Base-by-base conservation (phyloP, 495 filamentous ascomycete species). In the Oidiodendron maius region DNA sequence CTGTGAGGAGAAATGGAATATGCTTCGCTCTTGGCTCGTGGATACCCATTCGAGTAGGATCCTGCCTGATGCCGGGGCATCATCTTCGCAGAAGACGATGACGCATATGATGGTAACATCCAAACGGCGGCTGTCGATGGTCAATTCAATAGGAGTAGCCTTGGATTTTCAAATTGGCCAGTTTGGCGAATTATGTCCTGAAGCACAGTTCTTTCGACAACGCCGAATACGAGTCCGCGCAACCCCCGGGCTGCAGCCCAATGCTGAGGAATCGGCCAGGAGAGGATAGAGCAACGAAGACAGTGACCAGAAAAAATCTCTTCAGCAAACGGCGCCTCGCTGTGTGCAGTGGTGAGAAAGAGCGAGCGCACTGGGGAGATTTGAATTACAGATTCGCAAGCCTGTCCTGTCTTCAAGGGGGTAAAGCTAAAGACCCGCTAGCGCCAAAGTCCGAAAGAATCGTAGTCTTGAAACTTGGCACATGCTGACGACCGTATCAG, bases 1-100 rank as follows among this genome's bases (percentile, higher is more conserved):
- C 86, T 84, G 62, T 95, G 88, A 55, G 90, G 87, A 53, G 89
- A 88, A 60, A 96, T 89, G 50, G 87, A 87, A 62, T 95, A 93
- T 38, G 82, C 85, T 23, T 52, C 64, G 51, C 61, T 66, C 41
- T 74, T 70, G 32, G 70, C 71, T 41, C 71, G 71, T 44, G 78
- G 72, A 65, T 84, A 85, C 62, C 87, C 89, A 71, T 91, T 95
- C 23, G 79, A 76, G 65, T 83, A 84, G 67, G 84, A 82, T 72
- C 79, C 60, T 25, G 66, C 68, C 64, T 80, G 71, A 64, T 81
- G 76, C 55, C 77, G 64, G 32, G 76, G 69, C 61, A 72, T 66
- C 75, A 73, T 74, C 68, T 76, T 82, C 61, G 44, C 23, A n/a
- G 42, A 35, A 37, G 40, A 42, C 25, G 40, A 12, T 10, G 41